Conservation (phyloP, 768 basidiomycete species). For the Gyrodon lividus region DNA sequence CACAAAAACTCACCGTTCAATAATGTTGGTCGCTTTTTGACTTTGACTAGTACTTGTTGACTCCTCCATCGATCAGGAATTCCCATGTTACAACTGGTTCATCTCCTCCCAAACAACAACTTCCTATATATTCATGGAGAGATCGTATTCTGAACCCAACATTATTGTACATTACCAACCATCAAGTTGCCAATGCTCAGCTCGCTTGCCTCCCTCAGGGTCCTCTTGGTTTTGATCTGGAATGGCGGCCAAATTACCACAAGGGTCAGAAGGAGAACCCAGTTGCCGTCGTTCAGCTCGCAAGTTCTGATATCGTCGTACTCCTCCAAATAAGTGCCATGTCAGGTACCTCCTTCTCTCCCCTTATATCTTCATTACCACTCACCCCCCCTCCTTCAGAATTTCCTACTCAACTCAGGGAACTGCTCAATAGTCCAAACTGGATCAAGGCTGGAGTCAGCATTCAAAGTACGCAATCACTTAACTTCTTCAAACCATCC, state of each 20-base stretch:
- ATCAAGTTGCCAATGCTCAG: slow-evolving; percentile 25
- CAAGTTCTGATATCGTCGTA: slow-evolving; percentile 51
- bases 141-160: slow-evolving; percentile 8
- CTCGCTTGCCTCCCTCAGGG: slow-evolving; percentile 24
- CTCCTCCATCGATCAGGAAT: neutral
- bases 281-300: slow-evolving; percentile 74
- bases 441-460: slow-evolving; percentile 70
- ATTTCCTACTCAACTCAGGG: slow-evolving; percentile 51
- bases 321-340: slow-evolving; percentile 69
- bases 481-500: neutral
- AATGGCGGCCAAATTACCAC: slow-evolving; percentile 67
- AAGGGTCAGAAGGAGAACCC: slow-evolving; percentile 60
- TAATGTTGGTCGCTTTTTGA: neutral
- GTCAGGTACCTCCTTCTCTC: slow-evolving; percentile 33
- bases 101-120: neutral
- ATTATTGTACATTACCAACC: slow-evolving; percentile 34
- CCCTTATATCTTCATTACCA: neutral
- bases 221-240: slow-evolving; percentile 67
- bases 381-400: slow-evolving; percentile 35
- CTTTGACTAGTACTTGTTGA: neutral
- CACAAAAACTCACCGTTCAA: neutral
- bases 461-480: slow-evolving; percentile 55
- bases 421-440: slow-evolving; percentile 51
- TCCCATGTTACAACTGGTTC: neutral
- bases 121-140: slow-evolving; percentile 24